Conservation (phyloP, 495 filamentous ascomycete species). For the Thermothielavioides terrestris region DNA sequence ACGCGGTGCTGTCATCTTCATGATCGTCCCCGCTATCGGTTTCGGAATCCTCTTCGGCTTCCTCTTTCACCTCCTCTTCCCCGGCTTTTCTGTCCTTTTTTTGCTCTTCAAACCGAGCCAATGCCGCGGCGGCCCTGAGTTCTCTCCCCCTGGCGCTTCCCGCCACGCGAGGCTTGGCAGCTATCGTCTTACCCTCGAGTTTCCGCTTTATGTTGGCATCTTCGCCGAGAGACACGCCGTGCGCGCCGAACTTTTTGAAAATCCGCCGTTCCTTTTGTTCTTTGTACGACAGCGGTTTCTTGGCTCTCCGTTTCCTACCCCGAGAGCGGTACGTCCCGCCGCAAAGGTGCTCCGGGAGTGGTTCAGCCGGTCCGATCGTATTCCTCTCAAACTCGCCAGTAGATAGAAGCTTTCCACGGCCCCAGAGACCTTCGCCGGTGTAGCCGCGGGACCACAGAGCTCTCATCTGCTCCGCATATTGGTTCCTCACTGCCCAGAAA, state of each 20-base stretch:
- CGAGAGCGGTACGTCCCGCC: constrained; percentile 58
- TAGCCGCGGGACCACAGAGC: constrained; percentile 55
- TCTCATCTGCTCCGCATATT: constrained; percentile 55
- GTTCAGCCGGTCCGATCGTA: constrained; percentile 39
- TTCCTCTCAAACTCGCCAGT: constrained; percentile 50
- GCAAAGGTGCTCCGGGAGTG: constrained; percentile 56
- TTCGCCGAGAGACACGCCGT: constrained; percentile 57
- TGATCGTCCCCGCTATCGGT: constrained; percentile 35
- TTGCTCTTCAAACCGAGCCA: constrained; percentile 59
- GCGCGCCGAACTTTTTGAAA: constrained; percentile 63
- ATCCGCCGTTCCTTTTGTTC: constrained; percentile 58
- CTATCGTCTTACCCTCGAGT: constrained; percentile 53
- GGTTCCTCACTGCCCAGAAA: constrained; percentile 67
- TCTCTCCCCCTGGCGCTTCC: constrained; percentile 62
- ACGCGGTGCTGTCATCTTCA: constrained; percentile 27
- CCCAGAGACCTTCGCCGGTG: constrained; percentile 73
- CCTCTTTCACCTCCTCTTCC: constrained; percentile 20
- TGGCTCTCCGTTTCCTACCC: constrained; percentile 42
- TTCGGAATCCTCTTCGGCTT: constrained; percentile 25
- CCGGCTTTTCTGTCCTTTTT: constrained; percentile 39
- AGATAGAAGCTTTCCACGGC: constrained; percentile 49
- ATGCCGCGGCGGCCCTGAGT: constrained; percentile 63
- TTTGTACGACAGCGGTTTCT: constrained; percentile 47
- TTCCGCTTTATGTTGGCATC: constrained; percentile 53
- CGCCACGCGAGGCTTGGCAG: constrained; percentile 62